Evolutionary conservation across 1,284 basidiomycete genomes (phyloP).

Genomic region (Tremellales sp.): DNA sequence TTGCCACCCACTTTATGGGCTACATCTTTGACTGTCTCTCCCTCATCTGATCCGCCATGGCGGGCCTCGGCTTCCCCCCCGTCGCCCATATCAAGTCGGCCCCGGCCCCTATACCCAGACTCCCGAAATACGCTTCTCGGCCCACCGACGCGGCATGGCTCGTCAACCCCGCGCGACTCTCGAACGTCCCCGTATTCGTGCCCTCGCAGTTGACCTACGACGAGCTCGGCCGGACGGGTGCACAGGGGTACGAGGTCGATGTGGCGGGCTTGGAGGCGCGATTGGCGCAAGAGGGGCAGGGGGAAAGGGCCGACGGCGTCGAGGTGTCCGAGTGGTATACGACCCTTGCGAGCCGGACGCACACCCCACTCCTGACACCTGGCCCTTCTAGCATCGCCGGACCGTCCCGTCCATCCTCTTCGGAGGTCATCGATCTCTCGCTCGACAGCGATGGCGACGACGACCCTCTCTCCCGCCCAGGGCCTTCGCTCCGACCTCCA

Average conservation of each 20-base stretch:
- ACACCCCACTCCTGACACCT: too few species aligned
- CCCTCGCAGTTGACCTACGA: constrained; percentile 24
- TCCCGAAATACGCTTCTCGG: too few species aligned
- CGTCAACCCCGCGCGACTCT: constrained; percentile 32
- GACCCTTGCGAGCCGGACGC: constrained; percentile 17
- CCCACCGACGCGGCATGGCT: too few species aligned
- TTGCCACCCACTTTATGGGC: too few species aligned
- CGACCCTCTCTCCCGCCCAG: background rate
- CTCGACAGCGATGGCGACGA: constrained; percentile 7
- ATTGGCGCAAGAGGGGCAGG: constrained; percentile 1
- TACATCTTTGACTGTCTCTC: too few species aligned
- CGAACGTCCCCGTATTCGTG: constrained; percentile 34
- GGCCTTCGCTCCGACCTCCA: background rate
- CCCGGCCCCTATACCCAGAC: constrained; percentile 10
- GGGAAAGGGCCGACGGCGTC: constrained; percentile 17
- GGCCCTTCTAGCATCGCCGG: constrained; percentile 2
- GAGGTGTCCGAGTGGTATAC: constrained; percentile 38
- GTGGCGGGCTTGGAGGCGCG: constrained; percentile 17
- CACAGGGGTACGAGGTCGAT: constrained; percentile 27
- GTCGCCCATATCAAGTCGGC: constrained; percentile 29
- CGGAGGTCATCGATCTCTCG: constrained; percentile 12
- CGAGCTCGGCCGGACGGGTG: constrained; percentile 30
- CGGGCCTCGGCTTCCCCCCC: constrained; percentile 27
- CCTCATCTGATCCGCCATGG: too few species aligned
- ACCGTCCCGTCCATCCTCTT: background rate